Percentiles rank a stretch among this genome's conserved stretches.
Evolutionary conservation across 148 eudicot species (phyloP).

Genomic region (Silene latifolia): DNA sequence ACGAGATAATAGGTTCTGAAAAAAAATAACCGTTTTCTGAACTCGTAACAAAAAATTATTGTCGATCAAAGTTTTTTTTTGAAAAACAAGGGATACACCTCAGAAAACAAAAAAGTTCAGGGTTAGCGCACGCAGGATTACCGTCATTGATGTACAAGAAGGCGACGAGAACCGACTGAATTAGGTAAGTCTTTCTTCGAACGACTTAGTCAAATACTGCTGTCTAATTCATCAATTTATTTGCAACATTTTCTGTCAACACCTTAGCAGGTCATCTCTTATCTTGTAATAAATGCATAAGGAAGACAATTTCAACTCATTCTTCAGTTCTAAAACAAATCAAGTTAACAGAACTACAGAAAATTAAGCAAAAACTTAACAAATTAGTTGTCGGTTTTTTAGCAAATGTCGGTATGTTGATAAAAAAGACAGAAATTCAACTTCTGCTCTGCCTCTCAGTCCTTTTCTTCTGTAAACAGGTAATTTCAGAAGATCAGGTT

Average conservation of each 20-base stretch:
- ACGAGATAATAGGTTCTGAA: too few species aligned
- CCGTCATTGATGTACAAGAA: neutral
- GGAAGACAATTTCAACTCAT: neutral
- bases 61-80: too few species aligned
- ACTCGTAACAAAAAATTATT: too few species aligned
- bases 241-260: neutral
- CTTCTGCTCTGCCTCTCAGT: constrained; percentile 1
- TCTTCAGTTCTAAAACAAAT: neutral
- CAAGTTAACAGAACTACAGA: too few species aligned
- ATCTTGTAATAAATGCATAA: too few species aligned
- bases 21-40: too few species aligned
- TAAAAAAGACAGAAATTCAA: neutral
- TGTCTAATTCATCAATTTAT: neutral
- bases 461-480: neutral
- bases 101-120: too few species aligned
- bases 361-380: too few species aligned
- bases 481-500: neutral
- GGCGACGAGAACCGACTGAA: too few species aligned
- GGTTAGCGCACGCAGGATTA: neutral
- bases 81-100: too few species aligned
- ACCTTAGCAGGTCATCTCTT: too few species aligned
- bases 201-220: neutral
- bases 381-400: neutral
- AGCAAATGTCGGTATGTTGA: neutral
- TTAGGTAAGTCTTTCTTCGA: neutral